phyloP scores from a whole-genome alignment of 805 yeast genomes.

The Hanseniaspora clermontiae region DNA sequence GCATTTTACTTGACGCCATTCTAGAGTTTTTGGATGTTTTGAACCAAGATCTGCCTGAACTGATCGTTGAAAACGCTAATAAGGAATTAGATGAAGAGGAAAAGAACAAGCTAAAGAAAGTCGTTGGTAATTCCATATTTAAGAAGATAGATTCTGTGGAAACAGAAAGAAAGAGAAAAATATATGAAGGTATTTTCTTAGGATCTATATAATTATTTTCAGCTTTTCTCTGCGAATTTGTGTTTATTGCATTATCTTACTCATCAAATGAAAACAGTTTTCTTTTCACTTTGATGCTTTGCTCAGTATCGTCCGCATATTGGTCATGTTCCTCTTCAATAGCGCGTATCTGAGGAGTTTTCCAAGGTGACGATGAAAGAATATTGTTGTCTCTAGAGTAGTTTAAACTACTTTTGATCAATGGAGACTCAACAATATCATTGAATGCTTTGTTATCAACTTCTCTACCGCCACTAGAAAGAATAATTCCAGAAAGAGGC shows the following conservation, averaged over 20 bases:
- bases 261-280: slow-evolving; percentile 6
- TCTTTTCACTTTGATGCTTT: slow-evolving; percentile 6
- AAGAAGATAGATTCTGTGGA: slow-evolving; percentile 35
- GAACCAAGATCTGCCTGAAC: slow-evolving; percentile 26
- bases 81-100: slow-evolving; percentile 29
- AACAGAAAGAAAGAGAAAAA: slow-evolving; percentile 32
- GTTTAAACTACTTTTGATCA: not conserved
- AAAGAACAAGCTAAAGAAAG: slow-evolving; percentile 35
- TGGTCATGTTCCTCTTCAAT: not conserved
- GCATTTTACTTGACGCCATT: slow-evolving; percentile 37
- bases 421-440: not conserved
- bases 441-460: not conserved
- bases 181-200: slow-evolving; percentile 56
- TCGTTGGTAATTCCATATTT: slow-evolving; percentile 52
- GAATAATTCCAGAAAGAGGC: not conserved
- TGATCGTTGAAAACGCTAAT: slow-evolving; percentile 27
- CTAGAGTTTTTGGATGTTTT: slow-evolving; percentile 45
- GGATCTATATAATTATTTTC: slow-evolving; percentile 35
- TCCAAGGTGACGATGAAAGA: not conserved
- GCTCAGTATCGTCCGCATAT: not conserved
- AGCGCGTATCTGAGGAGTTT: not conserved
- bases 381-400: not conserved
- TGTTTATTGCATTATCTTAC: not conserved
- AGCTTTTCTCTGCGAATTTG: too few relatives aligned
- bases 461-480: not conserved